Conservation (phyloP, 768 basidiomycete genomes). For the Cyathus striatus region DNA sequence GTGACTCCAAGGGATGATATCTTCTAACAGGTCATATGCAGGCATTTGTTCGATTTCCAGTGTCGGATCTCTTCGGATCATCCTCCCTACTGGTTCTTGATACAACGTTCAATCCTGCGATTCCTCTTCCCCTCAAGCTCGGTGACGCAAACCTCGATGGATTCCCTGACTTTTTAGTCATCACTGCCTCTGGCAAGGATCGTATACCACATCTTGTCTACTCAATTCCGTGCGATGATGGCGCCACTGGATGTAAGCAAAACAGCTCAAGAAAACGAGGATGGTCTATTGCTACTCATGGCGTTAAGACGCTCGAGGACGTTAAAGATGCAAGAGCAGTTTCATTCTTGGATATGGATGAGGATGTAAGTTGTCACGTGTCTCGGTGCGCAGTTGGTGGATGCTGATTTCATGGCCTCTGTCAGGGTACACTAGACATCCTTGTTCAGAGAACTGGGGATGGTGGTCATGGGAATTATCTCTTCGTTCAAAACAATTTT, state of each 20-base stretch:
- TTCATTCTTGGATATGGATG: conserved; percentile 88
- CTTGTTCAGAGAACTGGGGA: conserved; percentile 80
- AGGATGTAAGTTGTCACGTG: conserved; percentile 64
- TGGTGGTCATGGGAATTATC: conserved; percentile 53
- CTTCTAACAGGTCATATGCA: conserved; percentile 16
- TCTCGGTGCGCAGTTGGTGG: no score
- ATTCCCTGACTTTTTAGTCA: conserved; percentile 80
- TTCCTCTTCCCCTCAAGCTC: conserved; percentile 75
- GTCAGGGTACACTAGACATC: conserved; percentile 88
- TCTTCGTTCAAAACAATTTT: conserved; percentile 95
- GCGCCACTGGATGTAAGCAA: conserved; percentile 52
- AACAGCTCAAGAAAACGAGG: conserved; percentile 54
- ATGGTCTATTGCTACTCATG: conserved; percentile 51
- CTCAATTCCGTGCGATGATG: conserved; percentile 54
- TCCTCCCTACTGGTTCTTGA: conserved; percentile 68
- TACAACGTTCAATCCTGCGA: conserved; percentile 52
- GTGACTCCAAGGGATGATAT: background rate
- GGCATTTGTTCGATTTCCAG: conserved; percentile 63
- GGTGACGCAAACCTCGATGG: conserved; percentile 94
- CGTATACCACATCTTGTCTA: conserved; percentile 57
- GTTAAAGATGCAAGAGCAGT: conserved; percentile 78
- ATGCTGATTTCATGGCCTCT: no score
- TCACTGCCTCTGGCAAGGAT: conserved; percentile 37
- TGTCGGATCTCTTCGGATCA: conserved; percentile 50
- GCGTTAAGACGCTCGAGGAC: conserved; percentile 53